A percentile compares a stretch with the other conserved stretches of the same genome.
Conservation (phyloP, 2,329 filamentous ascomycete species). For the Pezicula radicicola region DNA sequence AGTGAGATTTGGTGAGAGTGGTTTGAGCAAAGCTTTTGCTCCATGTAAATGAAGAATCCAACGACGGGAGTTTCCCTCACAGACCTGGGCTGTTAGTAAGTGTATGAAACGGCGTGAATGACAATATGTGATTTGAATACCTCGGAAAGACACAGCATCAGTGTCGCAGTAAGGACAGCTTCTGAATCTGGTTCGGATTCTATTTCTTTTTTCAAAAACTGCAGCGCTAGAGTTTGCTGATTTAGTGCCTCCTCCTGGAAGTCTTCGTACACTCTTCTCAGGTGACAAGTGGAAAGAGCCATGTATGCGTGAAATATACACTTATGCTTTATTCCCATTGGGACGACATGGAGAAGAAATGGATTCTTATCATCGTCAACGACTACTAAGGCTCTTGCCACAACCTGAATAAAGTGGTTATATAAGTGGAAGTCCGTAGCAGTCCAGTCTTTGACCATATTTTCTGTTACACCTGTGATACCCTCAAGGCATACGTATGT, state of each 20-base stretch:
- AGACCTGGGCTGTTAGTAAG: not conserved
- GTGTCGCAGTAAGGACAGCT: not conserved
- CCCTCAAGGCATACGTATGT: not conserved
- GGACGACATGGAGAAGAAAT: not conserved
- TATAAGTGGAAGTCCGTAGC: not conserved
- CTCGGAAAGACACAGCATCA: not conserved
- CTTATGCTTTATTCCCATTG: not conserved
- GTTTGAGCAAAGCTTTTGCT: not conserved
- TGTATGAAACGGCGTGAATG: not conserved
- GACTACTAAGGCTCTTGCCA: not conserved
- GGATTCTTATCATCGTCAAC: slow-evolving; percentile 2
- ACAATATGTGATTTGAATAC: not conserved
- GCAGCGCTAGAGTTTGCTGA: not conserved
- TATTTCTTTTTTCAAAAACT: not conserved
- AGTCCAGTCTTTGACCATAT: not conserved
- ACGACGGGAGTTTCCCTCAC: not conserved
- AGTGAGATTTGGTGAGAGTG: not conserved
- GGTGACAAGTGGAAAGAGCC: not conserved
- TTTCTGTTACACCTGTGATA: not conserved
- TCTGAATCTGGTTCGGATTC: not conserved
- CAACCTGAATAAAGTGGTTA: slow-evolving; percentile 1
- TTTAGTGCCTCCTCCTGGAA: not conserved
- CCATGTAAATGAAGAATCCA: slow-evolving; percentile 4
- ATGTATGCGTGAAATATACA: not conserved
- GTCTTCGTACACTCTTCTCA: not conserved